Evolutionary conservation across 139 green algal species (phyloP).

Genomic region (Coelastrella sp.): DNA sequence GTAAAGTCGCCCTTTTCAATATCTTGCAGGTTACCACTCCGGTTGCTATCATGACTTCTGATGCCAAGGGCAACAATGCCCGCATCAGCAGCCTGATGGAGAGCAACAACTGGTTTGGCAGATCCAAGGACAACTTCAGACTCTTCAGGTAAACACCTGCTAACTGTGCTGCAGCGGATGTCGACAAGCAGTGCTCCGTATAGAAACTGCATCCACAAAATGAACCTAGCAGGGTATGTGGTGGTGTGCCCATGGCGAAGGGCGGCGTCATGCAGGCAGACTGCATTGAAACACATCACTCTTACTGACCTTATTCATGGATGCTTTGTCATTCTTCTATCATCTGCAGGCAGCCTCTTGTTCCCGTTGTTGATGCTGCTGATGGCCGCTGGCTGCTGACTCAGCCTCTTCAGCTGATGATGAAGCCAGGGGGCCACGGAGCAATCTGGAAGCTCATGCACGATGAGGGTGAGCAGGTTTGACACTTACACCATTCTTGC

Average conservation of each 20-base stretch:
- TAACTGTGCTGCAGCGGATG: background rate
- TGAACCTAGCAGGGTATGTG: background rate
- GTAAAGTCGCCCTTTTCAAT: background rate
- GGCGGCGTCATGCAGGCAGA: no score
- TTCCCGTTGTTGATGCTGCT: slow-evolving; percentile 86
- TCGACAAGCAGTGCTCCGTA: no score
- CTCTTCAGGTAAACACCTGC: slow-evolving; percentile 70
- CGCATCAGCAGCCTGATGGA: slow-evolving; percentile 80
- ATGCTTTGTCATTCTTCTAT: no score
- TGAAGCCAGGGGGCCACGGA: slow-evolving; percentile 98
- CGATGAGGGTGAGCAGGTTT: slow-evolving; percentile 72
- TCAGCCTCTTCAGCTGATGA: slow-evolving; percentile 62
- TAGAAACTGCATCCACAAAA: background rate
- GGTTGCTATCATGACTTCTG: slow-evolving; percentile 97
- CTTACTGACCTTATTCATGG: background rate
- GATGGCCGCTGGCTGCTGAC: slow-evolving; percentile 86
- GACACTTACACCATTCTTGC: no score
- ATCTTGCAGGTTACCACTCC: slow-evolving; percentile 80
- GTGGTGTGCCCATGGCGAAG: background rate
- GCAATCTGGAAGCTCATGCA: slow-evolving; percentile 99
- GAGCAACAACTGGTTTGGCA: slow-evolving; percentile 83
- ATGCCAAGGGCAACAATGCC: slow-evolving; percentile 96
- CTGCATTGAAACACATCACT: background rate
- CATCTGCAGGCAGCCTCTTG: slow-evolving; percentile 87
- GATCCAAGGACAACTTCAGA: slow-evolving; percentile 79